A percentile compares a stretch with the other conserved stretches of the same genome.
These are phyloP conservation scores for Vachellia collinsii DNA, from an alignment of 306 rosid genomes.

Conservation along the genomic window DNA sequence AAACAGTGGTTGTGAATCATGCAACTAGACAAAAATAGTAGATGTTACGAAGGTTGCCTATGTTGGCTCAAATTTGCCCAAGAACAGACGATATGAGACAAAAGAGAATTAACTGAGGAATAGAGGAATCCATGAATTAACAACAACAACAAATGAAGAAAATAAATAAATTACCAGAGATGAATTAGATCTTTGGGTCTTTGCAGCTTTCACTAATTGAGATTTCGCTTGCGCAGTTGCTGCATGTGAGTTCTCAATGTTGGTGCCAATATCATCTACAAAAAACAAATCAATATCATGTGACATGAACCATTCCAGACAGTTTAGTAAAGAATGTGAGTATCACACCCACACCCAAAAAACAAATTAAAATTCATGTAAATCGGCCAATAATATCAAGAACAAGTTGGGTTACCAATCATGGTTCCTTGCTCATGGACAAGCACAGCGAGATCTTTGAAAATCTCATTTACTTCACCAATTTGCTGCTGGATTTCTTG, in stretches of 20 bases:
- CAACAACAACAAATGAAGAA: background rate
- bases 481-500: conserved; percentile 95
- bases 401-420: conserved; percentile 60
- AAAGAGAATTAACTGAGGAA: background rate
- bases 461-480: conserved; percentile 95
- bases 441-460: conserved; percentile 92
- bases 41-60: conserved; percentile 9
- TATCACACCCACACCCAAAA: background rate
- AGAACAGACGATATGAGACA: background rate
- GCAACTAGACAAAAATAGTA: conserved; percentile 5
- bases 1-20: conserved; percentile 9
- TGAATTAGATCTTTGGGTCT: conserved; percentile 87
- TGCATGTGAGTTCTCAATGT: conserved; percentile 76
- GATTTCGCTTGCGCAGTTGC: conserved; percentile 78
- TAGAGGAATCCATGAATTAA: background rate
- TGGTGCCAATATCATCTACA: conserved; percentile 86
- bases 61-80: background rate
- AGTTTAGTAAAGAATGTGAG: background rate
- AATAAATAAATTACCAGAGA: conserved; percentile 69
- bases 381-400: conserved; percentile 5
- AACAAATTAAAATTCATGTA: background rate
- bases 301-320: conserved; percentile 30
- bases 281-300: conserved; percentile 37
- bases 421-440: conserved; percentile 95
- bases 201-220: conserved; percentile 82